phyloP scores from a whole-genome alignment of 2,329 filamentous ascomycete genomes.

The Aspergillus ochraceoroseus region DNA sequence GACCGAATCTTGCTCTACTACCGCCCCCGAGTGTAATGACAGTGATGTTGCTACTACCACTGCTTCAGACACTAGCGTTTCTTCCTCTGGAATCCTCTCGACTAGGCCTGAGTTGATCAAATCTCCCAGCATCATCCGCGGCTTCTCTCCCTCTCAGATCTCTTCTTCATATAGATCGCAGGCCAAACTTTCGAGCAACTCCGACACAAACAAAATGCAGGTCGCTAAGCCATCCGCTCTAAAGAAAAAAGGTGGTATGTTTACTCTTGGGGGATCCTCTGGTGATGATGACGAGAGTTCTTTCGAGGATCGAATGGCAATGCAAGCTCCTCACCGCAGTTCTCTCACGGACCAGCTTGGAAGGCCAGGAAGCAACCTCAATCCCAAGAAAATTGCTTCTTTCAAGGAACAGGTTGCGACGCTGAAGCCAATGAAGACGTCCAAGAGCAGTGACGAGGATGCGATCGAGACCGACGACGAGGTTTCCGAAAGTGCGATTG shows the following conservation, averaged over 20 bases:
- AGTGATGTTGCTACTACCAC: constrained; percentile 42
- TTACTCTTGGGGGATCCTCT: constrained; percentile 73
- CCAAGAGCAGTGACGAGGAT: constrained; percentile 50
- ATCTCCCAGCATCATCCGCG: constrained; percentile 69
- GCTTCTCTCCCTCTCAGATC: constrained; percentile 73
- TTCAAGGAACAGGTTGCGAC: constrained; percentile 73
- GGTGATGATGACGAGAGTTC: constrained; percentile 80
- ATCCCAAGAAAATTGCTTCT: constrained; percentile 61
- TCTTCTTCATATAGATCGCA: constrained; percentile 63
- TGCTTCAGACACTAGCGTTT: constrained; percentile 59
- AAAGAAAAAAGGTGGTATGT: constrained; percentile 65
- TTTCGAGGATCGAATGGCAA: constrained; percentile 57
- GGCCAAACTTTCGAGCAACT: constrained; percentile 50
- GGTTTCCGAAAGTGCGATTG: constrained; percentile 77
- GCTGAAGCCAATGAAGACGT: constrained; percentile 57
- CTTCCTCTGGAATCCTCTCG: constrained; percentile 46
- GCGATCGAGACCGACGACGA: constrained; percentile 61
- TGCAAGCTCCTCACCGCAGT: constrained; percentile 49
- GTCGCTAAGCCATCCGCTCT: constrained; percentile 53
- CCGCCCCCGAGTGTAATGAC: constrained; percentile 44
- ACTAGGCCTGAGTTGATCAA: constrained; percentile 49
- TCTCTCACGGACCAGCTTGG: constrained; percentile 52
- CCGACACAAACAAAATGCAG: constrained; percentile 53
- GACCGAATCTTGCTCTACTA: constrained; percentile 59
- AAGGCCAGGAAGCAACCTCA: constrained; percentile 36